Evolutionary conservation across 345 rosid species (phyloP).

Genomic region (Citrus maxima): DNA sequence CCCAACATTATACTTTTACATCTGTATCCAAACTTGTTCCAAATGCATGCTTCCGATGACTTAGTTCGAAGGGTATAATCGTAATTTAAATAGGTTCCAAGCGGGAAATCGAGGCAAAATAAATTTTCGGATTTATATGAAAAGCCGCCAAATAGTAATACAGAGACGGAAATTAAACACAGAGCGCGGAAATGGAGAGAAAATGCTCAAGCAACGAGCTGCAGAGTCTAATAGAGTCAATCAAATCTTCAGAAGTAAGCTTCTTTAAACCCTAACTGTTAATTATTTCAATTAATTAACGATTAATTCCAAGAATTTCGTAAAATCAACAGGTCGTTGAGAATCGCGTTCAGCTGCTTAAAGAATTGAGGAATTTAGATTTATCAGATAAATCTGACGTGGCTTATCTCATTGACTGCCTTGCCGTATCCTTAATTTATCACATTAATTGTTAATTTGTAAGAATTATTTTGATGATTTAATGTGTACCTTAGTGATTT

Average conservation of each 20-base stretch:
- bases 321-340: slow-evolving; percentile 59
- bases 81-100: not conserved
- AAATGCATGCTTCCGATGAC: not conserved
- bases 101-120: slow-evolving; percentile 2
- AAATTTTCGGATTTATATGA: not conserved
- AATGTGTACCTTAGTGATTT: not conserved
- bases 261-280: not conserved
- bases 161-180: not conserved
- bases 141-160: not conserved
- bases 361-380: slow-evolving; percentile 44
- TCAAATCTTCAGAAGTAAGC: slow-evolving; percentile 68
- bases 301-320: not conserved
- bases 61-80: not conserved
- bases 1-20: not conserved
- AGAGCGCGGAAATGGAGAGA: slow-evolving; percentile 39
- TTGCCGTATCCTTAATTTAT: slow-evolving; percentile 57
- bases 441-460: not conserved
- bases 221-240: slow-evolving; percentile 43
- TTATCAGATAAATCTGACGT: slow-evolving; percentile 41
- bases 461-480: not conserved
- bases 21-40: not conserved
- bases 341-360: slow-evolving; percentile 55
- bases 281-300: not conserved
- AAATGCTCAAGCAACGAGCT: slow-evolving; percentile 26
- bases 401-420: slow-evolving; percentile 43